These are phyloP conservation scores for Physcomitrellopsis africana DNA, from an alignment of 225 moss, liverwort and hornwort species.

Conservation along the genomic window DNA sequence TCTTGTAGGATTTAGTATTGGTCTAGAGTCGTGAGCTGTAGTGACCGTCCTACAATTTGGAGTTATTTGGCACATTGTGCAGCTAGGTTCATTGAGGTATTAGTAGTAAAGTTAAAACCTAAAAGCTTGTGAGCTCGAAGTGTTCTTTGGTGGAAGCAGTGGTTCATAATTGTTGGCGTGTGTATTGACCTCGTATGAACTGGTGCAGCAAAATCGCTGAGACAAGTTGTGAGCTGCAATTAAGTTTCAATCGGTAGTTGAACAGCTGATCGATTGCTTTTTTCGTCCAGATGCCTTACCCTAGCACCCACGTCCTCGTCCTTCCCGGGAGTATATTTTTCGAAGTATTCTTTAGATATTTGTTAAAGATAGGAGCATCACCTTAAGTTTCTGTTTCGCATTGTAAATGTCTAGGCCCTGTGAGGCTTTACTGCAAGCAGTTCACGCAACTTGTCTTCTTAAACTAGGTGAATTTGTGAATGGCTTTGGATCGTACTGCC, in stretches of 20 bases:
- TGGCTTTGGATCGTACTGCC: not conserved
- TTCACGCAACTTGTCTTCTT: not conserved
- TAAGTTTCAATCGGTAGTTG: no score
- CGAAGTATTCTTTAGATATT: not conserved
- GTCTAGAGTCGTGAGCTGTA: not conserved
- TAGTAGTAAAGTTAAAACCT: constrained; percentile 16
- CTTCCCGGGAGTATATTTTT: not conserved
- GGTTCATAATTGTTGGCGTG: not conserved
- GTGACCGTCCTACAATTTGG: not conserved
- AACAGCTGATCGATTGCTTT: no score
- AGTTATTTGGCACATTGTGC: not conserved
- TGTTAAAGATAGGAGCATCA: not conserved
- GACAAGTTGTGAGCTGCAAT: no score
- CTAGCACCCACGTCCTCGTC: no score
- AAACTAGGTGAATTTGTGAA: not conserved
- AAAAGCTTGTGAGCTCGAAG: not conserved
- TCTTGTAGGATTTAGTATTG: constrained; percentile 4
- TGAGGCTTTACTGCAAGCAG: not conserved
- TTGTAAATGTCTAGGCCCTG: not conserved
- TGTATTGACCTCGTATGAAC: no score
- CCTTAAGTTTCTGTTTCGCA: not conserved
- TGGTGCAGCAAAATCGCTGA: no score
- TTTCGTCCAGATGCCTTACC: no score
- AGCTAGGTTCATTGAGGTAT: not conserved
- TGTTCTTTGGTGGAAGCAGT: not conserved